These are phyloP conservation scores for Exophiala sp. DNA, from an alignment of 2,329 filamentous ascomycete genomes.

Conservation along the genomic window DNA sequence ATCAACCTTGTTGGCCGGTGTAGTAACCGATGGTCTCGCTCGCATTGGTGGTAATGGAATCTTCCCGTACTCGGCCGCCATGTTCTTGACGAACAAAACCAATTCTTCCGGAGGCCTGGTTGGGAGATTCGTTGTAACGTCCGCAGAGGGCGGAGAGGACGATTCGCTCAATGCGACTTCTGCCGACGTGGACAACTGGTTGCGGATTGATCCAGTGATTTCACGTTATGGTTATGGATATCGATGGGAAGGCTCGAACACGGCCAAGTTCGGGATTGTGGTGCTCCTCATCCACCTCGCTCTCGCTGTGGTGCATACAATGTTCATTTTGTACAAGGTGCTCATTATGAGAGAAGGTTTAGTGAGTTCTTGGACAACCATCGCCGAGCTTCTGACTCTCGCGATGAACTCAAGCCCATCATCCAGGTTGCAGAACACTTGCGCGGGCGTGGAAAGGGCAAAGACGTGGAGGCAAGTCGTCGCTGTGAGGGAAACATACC, in stretches of 20 bases:
- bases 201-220: slow-evolving; percentile 19
- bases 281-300: slow-evolving; percentile 16
- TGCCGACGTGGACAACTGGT: slow-evolving; percentile 10
- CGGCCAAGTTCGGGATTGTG: slow-evolving; percentile 19
- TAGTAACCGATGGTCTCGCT: slow-evolving; percentile 18
- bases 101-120: slow-evolving; percentile 7
- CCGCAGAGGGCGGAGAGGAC: slow-evolving; percentile 16
- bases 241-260: slow-evolving; percentile 14
- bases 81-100: slow-evolving; percentile 21
- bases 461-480: slow-evolving; percentile 20
- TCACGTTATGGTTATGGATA: slow-evolving; percentile 21
- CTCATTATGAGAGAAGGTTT: slow-evolving; percentile 12
- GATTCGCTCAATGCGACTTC: slow-evolving; percentile 14
- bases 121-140: slow-evolving; percentile 14
- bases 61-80: slow-evolving; percentile 17
- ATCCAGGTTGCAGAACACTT: slow-evolving; percentile 17
- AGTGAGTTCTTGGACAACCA: slow-evolving; percentile 18
- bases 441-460: slow-evolving; percentile 12
- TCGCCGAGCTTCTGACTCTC: slow-evolving; percentile 17
- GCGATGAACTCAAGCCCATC: slow-evolving; percentile 21
- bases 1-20: slow-evolving; percentile 14
- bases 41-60: slow-evolving; percentile 20
- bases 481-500: slow-evolving; percentile 13
- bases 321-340: slow-evolving; percentile 15
- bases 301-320: slow-evolving; percentile 8